A percentile compares a stretch with the other conserved stretches of the same genome.
These are phyloP conservation scores for Ramaria sp. DNA, from an alignment of 768 basidiomycete species.

Conservation along the genomic window DNA sequence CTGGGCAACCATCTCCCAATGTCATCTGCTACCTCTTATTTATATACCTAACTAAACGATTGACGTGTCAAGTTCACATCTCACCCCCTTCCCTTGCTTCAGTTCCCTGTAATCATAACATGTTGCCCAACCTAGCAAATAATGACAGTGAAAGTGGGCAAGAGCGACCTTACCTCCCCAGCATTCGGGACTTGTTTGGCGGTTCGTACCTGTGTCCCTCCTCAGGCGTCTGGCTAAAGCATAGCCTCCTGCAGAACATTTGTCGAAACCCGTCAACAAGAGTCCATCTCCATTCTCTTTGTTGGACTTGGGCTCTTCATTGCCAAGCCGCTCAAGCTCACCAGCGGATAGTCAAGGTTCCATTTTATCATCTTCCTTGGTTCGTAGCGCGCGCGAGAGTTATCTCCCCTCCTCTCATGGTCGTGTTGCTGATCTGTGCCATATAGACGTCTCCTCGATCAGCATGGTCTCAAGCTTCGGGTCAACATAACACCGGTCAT, in stretches of 20 bases:
- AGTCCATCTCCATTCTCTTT: constrained; percentile 7
- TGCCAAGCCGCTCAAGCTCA: background rate
- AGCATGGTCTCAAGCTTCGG: background rate
- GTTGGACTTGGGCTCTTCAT: background rate
- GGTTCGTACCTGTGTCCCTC: background rate
- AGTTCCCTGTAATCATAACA: background rate
- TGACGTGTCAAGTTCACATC: no score
- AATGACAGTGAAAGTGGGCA: background rate
- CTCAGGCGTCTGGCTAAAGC: background rate
- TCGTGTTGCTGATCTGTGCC: background rate
- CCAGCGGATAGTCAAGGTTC: background rate
- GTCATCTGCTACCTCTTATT: background rate
- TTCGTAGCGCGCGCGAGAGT: background rate
- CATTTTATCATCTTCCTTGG: background rate
- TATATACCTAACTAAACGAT: no score
- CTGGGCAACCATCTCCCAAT: background rate
- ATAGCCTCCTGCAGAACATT: background rate
- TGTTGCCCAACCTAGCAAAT: background rate
- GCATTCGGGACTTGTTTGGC: constrained; percentile 9
- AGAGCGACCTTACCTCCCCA: constrained; percentile 6
- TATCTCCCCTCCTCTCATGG: background rate
- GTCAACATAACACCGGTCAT: background rate
- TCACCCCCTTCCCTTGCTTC: background rate
- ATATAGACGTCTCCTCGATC: background rate
- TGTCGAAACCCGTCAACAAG: background rate